phyloP scores from a whole-genome alignment of 176 grass and related monocot genomes.

The Hordeum marinum region DNA sequence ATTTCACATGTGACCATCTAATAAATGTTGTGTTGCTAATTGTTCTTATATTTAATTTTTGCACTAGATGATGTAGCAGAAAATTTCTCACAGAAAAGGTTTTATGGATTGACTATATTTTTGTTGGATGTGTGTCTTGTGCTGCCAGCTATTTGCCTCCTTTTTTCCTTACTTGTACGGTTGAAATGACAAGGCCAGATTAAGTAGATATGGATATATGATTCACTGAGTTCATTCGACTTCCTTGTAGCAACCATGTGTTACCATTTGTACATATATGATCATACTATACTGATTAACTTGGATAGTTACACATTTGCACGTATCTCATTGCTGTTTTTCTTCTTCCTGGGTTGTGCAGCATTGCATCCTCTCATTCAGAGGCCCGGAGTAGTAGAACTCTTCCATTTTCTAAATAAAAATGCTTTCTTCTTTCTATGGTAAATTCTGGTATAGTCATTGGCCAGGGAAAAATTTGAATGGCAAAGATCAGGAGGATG shows the following conservation, averaged over 20 bases:
- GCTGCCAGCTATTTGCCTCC: neutral
- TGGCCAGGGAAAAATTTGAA: slow-evolving; percentile 42
- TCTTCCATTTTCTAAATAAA: neutral
- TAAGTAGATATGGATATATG: neutral
- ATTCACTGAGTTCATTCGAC: neutral
- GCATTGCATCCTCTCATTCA: neutral
- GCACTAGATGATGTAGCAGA: neutral
- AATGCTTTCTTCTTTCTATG: neutral
- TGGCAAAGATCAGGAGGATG: slow-evolving; percentile 40
- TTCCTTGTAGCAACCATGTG: neutral
- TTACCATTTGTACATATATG: neutral
- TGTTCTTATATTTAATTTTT: neutral
- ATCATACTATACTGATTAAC: neutral
- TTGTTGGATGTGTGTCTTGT: neutral
- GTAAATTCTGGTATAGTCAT: slow-evolving; percentile 22
- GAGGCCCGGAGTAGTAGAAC: neutral
- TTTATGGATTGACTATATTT: neutral
- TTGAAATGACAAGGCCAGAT: neutral
- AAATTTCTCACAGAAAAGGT: neutral
- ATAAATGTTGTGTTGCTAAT: neutral
- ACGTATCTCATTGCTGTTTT: neutral
- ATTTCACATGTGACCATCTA: neutral
- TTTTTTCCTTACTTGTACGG: neutral
- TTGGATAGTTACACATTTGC: neutral
- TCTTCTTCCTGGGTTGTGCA: neutral